Evolutionary conservation across 2,329 filamentous ascomycete genomes (phyloP), one percentile per base, ranked within the genome.

Genomic region (Leptographium wingfieldii): DNA sequence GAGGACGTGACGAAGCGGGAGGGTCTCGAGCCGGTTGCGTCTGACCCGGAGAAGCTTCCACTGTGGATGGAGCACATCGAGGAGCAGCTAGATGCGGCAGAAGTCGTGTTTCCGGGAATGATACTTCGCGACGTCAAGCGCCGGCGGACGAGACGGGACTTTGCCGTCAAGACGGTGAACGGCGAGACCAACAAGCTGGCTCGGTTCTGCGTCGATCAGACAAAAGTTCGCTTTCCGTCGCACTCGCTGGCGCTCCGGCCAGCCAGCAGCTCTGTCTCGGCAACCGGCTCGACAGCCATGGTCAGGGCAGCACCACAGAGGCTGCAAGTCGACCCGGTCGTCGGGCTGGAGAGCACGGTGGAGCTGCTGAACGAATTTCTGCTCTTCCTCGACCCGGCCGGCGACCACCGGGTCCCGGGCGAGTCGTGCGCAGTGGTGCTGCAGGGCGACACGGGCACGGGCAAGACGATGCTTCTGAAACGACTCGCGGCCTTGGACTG

Each of bases 361-460:
- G 72, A 76, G 38, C 74, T 78, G 58, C 79, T 95, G 63, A 92
- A 95, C 69, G 70, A 76, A 46, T 83, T 85, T 57, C 77, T 95
- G 29, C 14, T 31, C 7, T 11, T 14, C 5, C 63, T 65, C 11
- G 48, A 57, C 76, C 54, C 68, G 70, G 0, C 67, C 67, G 59
- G 48, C 67, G 61, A 56, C 68, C 52, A 61, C 67, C 49, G 22
- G 9, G 43, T 5, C 25, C 27, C 12, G 38, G 48, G 9, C 61
- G 69, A 67, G 66, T 72, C 54, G 63, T 78, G 80, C 58, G 84
- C 83, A 0, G 79, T 94, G 43, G 78, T 94, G 29, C 76, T 96
- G 5, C 86, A 95, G 69, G 92, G 92, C 16, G 85, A 88, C 22
- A 82, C 83, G 63, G 92, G 92, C 12, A 95, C 89, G 0, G 92